Base-by-base conservation (phyloP, 83 land plant genomes). In the Picea abies region DNA sequence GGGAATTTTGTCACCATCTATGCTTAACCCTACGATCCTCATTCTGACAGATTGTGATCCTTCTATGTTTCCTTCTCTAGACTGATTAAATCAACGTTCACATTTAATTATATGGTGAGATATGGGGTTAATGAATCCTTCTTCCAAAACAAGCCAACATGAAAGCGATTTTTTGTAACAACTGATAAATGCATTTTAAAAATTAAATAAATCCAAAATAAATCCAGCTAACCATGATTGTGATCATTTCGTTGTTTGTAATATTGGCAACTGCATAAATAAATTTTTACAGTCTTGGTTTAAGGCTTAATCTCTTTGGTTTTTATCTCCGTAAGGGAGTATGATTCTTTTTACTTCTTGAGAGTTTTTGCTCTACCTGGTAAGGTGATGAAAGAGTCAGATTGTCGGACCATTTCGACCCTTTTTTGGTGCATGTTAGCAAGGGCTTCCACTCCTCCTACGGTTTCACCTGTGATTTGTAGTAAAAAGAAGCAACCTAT, bases 351-450 rank as follows among this genome's bases (percentile, higher is more conserved):
- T 47, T 47, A 47, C 9, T 9, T 47, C 52, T 47, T 47, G 63
- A 19, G 26, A n/a, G 3, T 17, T 63, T 37, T 60, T 16, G 9
- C 20, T 4, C 19, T 61, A 93, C 98, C 98, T 60, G 98, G 98
- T 19, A 95, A 86, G 22, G 98, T 96, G 60, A 95, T 93, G 82
- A 95, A 95, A 56, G 92, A 94, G 80, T 95, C 98, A 44, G 94
- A 90, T 80, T 90, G 93, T 16, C 94, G 91, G 17, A 92, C 91
- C 96, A 95, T 95, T 82, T 90, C 94, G 17, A 93, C 92, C 79
- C 93, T 95, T 79, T 94, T 83, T 68, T 93, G 87, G 75, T 95
- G 98, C 98, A 95, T 95, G 66, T 92, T 89, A 1, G 94, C 82
- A 17, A 95, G 94, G 7, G 91, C 84, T 79, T 83, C 78, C 63